Evolutionary conservation across 169 alveolate genomes (phyloP).

Genomic region (Toxoplasma gondii): DNA sequence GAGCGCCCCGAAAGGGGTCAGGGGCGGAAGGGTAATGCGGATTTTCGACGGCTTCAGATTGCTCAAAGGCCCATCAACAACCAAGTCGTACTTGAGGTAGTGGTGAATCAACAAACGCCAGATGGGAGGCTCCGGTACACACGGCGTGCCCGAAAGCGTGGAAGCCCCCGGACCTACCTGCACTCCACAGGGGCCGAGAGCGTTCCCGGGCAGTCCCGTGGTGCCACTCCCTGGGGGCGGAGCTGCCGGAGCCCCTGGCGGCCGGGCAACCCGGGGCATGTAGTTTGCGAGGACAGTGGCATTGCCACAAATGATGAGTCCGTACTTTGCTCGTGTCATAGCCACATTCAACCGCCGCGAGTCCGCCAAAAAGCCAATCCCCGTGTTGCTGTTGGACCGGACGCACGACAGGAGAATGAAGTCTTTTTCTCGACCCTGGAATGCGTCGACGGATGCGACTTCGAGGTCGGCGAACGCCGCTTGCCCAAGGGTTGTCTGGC

Average conservation of each 20-base stretch:
- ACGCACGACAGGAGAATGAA: slow-evolving; percentile 83
- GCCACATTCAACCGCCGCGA: slow-evolving; percentile 95
- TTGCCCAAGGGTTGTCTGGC: slow-evolving; percentile 76
- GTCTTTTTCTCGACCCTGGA: slow-evolving; percentile 89
- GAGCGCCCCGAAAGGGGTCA: not conserved
- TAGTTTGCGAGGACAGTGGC: slow-evolving; percentile 80
- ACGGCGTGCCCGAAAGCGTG: not conserved
- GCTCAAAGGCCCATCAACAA: slow-evolving; percentile 91
- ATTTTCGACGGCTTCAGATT: slow-evolving; percentile 3
- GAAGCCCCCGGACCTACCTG: not conserved
- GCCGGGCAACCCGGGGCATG: not conserved
- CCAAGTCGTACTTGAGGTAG: slow-evolving; percentile 85
- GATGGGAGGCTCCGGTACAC: slow-evolving; percentile 61
- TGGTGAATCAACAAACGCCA: slow-evolving; percentile 90
- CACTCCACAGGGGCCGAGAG: not conserved
- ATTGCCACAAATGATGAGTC: slow-evolving; percentile 91
- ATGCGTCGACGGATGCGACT: slow-evolving; percentile 85
- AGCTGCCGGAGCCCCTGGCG: not conserved
- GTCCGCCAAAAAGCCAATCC: slow-evolving; percentile 92
- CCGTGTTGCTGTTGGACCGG: slow-evolving; percentile 75
- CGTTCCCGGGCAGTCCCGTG: not conserved
- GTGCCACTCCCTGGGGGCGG: not conserved
- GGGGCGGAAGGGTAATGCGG: not conserved
- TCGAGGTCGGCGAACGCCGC: slow-evolving; percentile 70
- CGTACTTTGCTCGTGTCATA: slow-evolving; percentile 93